Conservation (phyloP, 192 early-diverging fungal genomes). For the Backusella westeae region DNA sequence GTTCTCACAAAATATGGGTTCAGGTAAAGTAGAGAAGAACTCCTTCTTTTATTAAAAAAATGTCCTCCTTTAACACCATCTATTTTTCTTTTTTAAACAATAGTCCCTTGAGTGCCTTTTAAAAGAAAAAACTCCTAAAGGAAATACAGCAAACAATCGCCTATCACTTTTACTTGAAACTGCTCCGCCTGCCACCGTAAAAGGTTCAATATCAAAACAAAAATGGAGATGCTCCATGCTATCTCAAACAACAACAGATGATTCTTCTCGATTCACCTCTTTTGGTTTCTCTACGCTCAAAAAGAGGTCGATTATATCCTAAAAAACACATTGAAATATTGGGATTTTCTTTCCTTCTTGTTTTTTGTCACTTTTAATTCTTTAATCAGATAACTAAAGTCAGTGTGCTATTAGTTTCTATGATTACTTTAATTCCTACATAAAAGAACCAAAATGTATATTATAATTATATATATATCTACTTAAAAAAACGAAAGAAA, state of each 20-base stretch:
- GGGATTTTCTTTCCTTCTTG: neutral
- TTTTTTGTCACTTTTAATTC: neutral
- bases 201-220: neutral
- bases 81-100: neutral
- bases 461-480: neutral
- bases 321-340: neutral
- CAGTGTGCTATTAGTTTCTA: neutral
- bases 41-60: neutral
- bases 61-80: neutral
- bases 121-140: slow-evolving; percentile 2
- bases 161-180: slow-evolving; percentile 7
- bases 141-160: neutral
- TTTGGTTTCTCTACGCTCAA: slow-evolving; percentile 1
- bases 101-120: neutral
- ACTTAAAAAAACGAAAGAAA: neutral
- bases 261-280: neutral
- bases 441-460: neutral
- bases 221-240: neutral
- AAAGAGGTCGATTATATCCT: neutral
- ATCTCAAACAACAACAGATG: neutral
- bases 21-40: slow-evolving; percentile 41
- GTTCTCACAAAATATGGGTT: slow-evolving; percentile 70
- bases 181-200: slow-evolving; percentile 2
- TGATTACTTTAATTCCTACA: neutral
- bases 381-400: neutral